Conservation (phyloP, 768 basidiomycete species). For the Rubroboletus pulcherrimus region DNA sequence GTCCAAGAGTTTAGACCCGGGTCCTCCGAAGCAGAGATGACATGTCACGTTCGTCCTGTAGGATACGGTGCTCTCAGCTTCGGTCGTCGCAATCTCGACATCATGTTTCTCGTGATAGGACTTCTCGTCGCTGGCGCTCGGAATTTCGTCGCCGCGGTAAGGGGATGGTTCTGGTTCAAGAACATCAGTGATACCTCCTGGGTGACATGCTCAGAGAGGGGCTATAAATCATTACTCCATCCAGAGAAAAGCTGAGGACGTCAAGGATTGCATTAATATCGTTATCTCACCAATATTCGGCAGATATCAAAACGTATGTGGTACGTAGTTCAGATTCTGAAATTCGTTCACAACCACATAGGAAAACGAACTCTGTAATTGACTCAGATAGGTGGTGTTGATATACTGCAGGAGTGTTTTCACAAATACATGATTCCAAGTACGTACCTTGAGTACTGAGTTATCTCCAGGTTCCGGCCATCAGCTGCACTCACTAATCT, state of each 20-base stretch:
- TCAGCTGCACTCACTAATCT: not conserved
- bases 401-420: not conserved
- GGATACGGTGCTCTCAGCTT: slow-evolving; percentile 21
- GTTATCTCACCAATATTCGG: not conserved
- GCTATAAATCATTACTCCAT: not conserved
- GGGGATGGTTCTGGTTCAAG: not conserved
- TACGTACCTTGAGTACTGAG: not conserved
- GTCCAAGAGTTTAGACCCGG: slow-evolving; percentile 29
- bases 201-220: slow-evolving; percentile 9
- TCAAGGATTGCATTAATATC: not conserved
- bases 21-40: slow-evolving; percentile 39
- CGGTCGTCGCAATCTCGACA: slow-evolving; percentile 25
- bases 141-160: not conserved
- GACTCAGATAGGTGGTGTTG: not conserved
- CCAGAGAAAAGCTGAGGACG: not conserved
- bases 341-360: not conserved
- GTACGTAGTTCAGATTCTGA: not conserved
- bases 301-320: not conserved
- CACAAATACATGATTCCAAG: too few species aligned
- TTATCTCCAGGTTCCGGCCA: not conserved
- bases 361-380: not conserved
- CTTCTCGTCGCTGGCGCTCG: slow-evolving; percentile 19
- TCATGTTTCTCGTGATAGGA: slow-evolving; percentile 32
- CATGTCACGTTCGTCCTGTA: slow-evolving; percentile 44
- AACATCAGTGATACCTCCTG: not conserved